A percentile compares a stretch with the other conserved stretches of the same genome.
These are phyloP conservation scores for Solanum raphanifolium DNA, from an alignment of 257 asterid species.

Conservation along the genomic window DNA sequence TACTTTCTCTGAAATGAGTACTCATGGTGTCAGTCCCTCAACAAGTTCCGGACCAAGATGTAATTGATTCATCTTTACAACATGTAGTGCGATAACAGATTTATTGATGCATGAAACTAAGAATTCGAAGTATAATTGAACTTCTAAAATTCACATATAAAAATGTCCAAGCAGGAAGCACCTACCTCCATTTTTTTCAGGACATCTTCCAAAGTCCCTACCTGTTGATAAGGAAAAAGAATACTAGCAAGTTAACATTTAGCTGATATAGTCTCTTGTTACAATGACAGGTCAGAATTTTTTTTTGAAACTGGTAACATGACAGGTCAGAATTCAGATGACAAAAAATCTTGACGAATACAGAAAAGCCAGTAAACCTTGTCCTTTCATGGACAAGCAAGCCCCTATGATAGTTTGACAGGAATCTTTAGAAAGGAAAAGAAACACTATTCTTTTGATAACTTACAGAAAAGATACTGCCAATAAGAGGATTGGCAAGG, in stretches of 20 bases:
- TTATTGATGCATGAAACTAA: background rate
- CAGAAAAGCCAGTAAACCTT: background rate
- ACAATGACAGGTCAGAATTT: background rate
- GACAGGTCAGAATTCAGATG: background rate
- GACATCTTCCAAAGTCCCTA: slow-evolving; percentile 95
- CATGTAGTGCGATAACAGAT: background rate
- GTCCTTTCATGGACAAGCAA: background rate
- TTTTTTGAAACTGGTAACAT: no score
- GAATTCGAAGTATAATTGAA: background rate
- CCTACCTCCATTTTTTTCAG: slow-evolving; percentile 89
- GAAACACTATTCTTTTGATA: background rate
- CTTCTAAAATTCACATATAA: background rate
- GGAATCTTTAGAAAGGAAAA: background rate
- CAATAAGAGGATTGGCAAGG: background rate
- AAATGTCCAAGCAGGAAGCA: background rate
- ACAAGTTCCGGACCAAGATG: background rate
- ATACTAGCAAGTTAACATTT: background rate
- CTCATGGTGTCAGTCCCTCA: background rate
- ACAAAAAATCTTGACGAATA: background rate
- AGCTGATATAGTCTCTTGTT: background rate
- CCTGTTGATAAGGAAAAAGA: slow-evolving; percentile 35
- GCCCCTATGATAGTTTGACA: background rate
- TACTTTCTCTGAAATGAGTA: background rate
- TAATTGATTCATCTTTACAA: background rate
- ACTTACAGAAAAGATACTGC: background rate